Evolutionary conservation across 2,329 filamentous ascomycete species (phyloP).

Genomic region (Fusarium vanettenii): DNA sequence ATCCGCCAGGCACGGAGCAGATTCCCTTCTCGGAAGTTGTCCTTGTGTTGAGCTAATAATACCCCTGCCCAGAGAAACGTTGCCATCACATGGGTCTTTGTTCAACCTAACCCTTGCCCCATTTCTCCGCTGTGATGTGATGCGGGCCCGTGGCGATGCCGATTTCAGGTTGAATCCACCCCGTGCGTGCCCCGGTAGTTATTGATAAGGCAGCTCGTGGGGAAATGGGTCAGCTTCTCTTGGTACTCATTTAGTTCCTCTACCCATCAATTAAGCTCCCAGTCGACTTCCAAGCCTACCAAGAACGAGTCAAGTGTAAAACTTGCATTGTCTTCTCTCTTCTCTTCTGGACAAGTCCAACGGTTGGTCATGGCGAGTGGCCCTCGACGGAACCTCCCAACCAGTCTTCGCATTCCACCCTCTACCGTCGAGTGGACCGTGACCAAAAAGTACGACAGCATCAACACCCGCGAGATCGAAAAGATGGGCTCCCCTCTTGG

Average conservation of each 20-base stretch:
- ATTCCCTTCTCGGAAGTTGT: constrained; percentile 34
- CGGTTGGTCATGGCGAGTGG: constrained; percentile 39
- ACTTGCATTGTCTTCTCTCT: neutral
- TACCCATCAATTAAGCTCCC: neutral
- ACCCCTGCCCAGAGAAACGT: constrained; percentile 7
- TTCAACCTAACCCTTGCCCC: neutral
- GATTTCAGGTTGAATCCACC: neutral
- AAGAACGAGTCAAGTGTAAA: neutral
- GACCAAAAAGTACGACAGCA: constrained; percentile 12
- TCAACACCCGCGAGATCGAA: constrained; percentile 5
- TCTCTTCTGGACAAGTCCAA: neutral
- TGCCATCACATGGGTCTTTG: constrained; percentile 25
- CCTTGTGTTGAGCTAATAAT: constrained; percentile 13
- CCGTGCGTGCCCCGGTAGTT: neutral
- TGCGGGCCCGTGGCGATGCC: constrained; percentile 13
- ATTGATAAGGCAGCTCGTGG: constrained; percentile 32
- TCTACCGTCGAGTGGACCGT: constrained; percentile 23
- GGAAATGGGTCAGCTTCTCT: neutral
- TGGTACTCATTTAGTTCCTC: constrained; percentile 14
- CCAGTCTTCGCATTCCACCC: constrained; percentile 35
- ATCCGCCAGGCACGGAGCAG: constrained; percentile 24
- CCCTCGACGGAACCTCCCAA: constrained; percentile 35
- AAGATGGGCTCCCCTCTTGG: constrained; percentile 50
- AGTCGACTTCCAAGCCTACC: neutral
- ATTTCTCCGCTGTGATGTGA: constrained; percentile 11